Evolutionary conservation across 768 basidiomycete species (phyloP), one percentile per base, ranked within the genome.

Genomic region (Leccinum uliginosum): DNA sequence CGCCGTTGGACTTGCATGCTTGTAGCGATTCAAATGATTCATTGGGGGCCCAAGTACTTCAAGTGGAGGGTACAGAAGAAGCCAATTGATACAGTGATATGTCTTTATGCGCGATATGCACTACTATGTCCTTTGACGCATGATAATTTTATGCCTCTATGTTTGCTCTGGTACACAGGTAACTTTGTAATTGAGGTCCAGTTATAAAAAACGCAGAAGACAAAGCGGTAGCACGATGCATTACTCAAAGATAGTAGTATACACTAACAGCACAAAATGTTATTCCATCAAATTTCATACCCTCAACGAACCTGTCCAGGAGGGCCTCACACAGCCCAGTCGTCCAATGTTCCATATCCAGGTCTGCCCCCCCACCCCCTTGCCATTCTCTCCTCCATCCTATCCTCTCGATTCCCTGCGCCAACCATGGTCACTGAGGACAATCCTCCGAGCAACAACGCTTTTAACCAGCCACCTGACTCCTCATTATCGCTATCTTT

Each of bases 331-430:
- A 83, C 69, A 40, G 78, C 77, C 85, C 85, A 85, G 32, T 85
- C 85, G 60, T 84, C 84, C 58, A 76, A 73, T 63, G 63, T 70
- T 23, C 75, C 76, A 24, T 65, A 67, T 43, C 74, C 74, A 32
- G 72, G 71, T 51, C 76, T 71, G 15, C 74, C 75, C 58, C 76
- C 75, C 80, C 80, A 83, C 40, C 71, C 75, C 62, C 82, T 71
- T 43, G 72, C 71, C 70, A 82, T 73, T 62, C 81, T 73, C 51
- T 84, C 83, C 60, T 83, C 83, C 51, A 76, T 65, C 59, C 76
- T 71, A 51, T 83, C 81, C 49, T 83, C 80, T 51, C 77, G 71
- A 58, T 64, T 64, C 49, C 57, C 62, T 40, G 59, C 51, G 55
- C 58, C 45, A 50, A 56, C 55, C 34, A 55, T 44, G 53, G 62